These are phyloP conservation scores for Fonsecaea pedrosoi DNA, from an alignment of 2,329 filamentous ascomycete species.

Conservation along the genomic window DNA sequence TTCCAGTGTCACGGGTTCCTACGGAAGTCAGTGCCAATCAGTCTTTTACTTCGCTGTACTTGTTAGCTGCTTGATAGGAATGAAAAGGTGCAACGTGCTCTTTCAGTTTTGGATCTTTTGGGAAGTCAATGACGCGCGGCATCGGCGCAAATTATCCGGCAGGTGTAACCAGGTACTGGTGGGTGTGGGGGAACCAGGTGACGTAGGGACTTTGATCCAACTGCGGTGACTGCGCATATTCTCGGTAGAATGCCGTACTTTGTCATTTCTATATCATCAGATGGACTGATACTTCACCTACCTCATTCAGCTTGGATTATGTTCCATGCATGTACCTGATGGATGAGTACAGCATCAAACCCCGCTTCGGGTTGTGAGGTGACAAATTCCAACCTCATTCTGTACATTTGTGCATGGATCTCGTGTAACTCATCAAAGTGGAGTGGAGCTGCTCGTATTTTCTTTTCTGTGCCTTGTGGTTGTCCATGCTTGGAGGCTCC, in stretches of 20 bases:
- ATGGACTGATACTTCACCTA: neutral
- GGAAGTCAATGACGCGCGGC: constrained; percentile 3
- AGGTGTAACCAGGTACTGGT: neutral
- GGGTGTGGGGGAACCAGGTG: neutral
- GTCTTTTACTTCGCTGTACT: neutral
- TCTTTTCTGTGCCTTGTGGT: neutral
- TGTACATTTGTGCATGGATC: neutral
- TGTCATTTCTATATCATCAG: no score
- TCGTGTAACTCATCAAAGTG: neutral
- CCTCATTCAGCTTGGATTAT: no score
- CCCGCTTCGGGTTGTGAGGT: neutral
- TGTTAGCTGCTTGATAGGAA: neutral
- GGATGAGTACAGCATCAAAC: no score
- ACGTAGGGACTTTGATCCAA: neutral
- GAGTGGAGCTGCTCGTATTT: neutral
- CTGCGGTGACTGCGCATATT: no score
- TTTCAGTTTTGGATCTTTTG: neutral
- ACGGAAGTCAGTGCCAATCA: constrained; percentile 3
- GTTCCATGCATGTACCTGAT: no score
- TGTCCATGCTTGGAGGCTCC: neutral
- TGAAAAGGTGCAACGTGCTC: neutral
- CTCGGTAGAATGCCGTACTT: no score
- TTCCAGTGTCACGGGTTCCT: neutral
- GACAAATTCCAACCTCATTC: neutral
- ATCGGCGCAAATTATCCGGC: neutral